Base-by-base conservation (phyloP, 352 stramenopile species). In the Globisporangium paddicum region DNA sequence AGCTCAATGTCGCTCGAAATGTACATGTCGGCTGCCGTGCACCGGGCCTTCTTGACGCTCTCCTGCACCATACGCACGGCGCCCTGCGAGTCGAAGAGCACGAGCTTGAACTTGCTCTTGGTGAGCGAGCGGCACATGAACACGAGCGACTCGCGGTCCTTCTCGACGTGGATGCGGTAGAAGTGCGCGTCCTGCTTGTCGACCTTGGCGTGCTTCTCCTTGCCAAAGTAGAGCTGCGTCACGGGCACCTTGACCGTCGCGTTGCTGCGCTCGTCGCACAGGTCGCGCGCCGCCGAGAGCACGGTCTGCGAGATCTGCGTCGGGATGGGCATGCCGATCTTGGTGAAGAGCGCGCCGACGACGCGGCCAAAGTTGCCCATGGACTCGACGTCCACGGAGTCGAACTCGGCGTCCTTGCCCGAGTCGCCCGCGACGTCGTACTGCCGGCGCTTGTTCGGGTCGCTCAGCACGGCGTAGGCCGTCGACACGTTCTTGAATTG, bases 101-200 rank as follows among this genome's bases (percentile, higher is more conserved):
- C 86, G 50, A 95, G 58, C 63, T 95, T 95, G 63, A 95, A 95
- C 69, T 95, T 95, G 75, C 73, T 90, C 63, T 95, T 95, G 26
- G 79, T 76, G 19, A 68, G 69, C 7, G 86, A 93, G 35, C 84
- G 84, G 55, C 84, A 93, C 71, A 86, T 90, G 60, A 95, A 79
- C 48, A 93, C 84, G 34, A 94, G 69, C 28, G 79, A 89, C 51
- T 89, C 79, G 46, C 79, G 71, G 34, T 88, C 81, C 23, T 84
- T 73, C 21, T 88, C 79, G 34, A 95, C 77, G 21, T 77, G 69
- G 42, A 95, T 70, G 35, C 83, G 82, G 68, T 90, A 95, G 61
- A 94, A 95, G 58, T 95, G 86, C 34, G 84, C 86, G 68, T 93
- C 86, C 71, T 95, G 86, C 67, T 94, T 93, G 72, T 94, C 86